phyloP scores from a whole-genome alignment of 345 rosid species.

The Citropsis articulata region DNA sequence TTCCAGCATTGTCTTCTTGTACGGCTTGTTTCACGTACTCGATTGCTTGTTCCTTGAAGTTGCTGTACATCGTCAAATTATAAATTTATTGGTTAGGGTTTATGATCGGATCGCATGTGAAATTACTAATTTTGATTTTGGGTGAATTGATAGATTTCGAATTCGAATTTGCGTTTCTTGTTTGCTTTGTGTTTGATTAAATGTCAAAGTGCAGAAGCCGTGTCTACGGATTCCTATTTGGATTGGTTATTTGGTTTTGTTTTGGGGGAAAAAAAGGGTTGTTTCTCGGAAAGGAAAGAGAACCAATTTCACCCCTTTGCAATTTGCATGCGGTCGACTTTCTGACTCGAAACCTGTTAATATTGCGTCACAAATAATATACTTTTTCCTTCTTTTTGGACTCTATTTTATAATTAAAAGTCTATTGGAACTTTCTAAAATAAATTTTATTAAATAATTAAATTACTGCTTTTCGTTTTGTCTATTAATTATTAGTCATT shows the following conservation, averaged over 20 bases:
- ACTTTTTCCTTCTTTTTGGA: no score
- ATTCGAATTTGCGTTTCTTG: no score
- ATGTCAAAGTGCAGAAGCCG: neutral
- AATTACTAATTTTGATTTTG: neutral
- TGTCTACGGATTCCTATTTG: neutral
- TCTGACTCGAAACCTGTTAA: neutral
- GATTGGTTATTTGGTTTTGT: neutral
- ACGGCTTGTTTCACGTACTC: slow-evolving; percentile 97
- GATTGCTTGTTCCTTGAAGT: slow-evolving; percentile 93
- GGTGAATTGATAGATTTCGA: neutral
- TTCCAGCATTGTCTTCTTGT: slow-evolving; percentile 83
- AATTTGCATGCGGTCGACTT: neutral
- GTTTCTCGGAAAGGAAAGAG: neutral
- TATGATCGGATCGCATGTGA: slow-evolving; percentile 19
- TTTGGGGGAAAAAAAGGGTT: neutral
- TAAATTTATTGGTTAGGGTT: neutral
- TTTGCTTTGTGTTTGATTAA: neutral
- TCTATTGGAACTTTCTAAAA: no score
- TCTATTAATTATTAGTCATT: no score
- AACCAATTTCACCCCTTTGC: neutral
- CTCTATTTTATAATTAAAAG: no score
- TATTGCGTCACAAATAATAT: no score
- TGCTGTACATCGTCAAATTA: slow-evolving; percentile 64
- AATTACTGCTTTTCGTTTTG: no score
- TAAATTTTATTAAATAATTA: no score